Conservation (phyloP, 179 eudicot species). For the Spinacia oleracea region DNA sequence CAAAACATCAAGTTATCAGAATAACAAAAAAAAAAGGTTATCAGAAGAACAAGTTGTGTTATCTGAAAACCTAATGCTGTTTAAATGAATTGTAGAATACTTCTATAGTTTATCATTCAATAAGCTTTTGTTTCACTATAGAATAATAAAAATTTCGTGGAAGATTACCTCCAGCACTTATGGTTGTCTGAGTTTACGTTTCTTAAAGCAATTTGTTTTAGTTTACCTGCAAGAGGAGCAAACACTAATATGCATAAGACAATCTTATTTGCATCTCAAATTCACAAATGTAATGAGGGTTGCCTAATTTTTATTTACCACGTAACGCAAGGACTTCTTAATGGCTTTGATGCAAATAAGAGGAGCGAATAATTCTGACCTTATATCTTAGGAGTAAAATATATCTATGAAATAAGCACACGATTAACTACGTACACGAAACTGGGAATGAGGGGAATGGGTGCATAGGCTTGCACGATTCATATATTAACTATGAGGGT, state of each 20-base stretch:
- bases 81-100: neutral
- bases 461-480: neutral
- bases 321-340: neutral
- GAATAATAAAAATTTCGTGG: neutral
- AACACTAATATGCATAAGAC: too few relatives aligned
- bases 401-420: neutral
- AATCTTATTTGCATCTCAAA: too few relatives aligned
- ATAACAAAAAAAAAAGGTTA: slow-evolving; percentile 13
- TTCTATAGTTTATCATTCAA: slow-evolving; percentile 1
- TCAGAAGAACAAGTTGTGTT: neutral
- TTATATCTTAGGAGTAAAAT: neutral
- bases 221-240: slow-evolving; percentile 12
- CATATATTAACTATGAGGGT: neutral
- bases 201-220: neutral
- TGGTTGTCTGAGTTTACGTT: neutral
- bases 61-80: slow-evolving; percentile 1
- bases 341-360: neutral
- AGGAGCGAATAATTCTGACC: neutral
- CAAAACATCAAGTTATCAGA: neutral
- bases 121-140: slow-evolving; percentile 3
- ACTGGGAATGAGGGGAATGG: neutral
- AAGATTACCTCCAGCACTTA: neutral
- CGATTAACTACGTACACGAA: neutral
- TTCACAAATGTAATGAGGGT: neutral
- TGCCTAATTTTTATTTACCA: too few relatives aligned